phyloP scores from a whole-genome alignment of 139 green algal species.

The Penium margaritaceum region DNA sequence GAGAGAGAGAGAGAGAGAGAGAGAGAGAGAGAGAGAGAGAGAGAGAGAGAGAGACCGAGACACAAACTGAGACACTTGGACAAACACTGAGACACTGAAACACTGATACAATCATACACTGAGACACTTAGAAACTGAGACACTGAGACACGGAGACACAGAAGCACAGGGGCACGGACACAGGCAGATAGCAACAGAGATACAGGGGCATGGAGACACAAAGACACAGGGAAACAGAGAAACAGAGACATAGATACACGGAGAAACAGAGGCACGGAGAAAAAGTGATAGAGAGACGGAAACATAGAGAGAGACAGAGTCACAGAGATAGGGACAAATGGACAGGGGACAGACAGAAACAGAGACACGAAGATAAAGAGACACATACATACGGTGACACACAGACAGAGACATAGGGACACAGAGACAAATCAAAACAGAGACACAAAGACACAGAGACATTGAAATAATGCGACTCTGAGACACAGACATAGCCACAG shows the following conservation, averaged over 20 bases:
- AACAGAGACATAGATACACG: neutral
- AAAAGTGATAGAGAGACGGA: slow-evolving; percentile 4
- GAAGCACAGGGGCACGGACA: neutral
- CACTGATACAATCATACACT: neutral
- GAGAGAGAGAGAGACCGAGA: neutral
- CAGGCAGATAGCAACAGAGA: neutral
- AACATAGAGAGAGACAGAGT: slow-evolving; percentile 5
- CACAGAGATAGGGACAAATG: neutral
- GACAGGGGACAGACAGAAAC: neutral
- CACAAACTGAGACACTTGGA: neutral
- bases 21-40: neutral
- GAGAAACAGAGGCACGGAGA: neutral
- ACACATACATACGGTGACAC: slow-evolving; percentile 2
- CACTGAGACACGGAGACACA: neutral
- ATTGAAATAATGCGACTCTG: neutral
- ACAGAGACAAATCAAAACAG: slow-evolving; percentile 6
- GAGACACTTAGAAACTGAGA: neutral
- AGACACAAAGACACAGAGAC: slow-evolving; percentile 7
- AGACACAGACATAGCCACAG: neutral
- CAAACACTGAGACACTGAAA: neutral
- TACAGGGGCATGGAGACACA: neutral
- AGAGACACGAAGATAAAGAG: neutral
- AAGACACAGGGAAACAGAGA: neutral
- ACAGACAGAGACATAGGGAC: slow-evolving; percentile 11
- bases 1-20: neutral